Percentiles rank a stretch among this genome's conserved stretches.
Evolutionary conservation across 148 eudicot species (phyloP).

Genomic region (Pharnaceum exiguum): DNA sequence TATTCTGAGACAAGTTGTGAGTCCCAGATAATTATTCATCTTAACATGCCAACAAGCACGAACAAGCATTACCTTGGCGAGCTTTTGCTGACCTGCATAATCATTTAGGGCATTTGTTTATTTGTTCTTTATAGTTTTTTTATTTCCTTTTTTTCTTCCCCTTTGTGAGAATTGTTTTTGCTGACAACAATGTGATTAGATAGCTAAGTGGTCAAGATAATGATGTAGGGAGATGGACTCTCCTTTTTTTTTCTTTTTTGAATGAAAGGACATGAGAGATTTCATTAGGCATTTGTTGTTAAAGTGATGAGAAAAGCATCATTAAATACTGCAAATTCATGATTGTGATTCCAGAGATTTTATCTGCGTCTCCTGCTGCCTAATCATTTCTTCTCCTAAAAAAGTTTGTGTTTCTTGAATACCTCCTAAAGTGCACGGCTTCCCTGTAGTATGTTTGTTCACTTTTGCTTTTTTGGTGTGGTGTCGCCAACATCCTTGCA

Average conservation of each 20-base stretch:
- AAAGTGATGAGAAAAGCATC: slow-evolving; percentile 25
- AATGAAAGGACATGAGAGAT: slow-evolving; percentile 20
- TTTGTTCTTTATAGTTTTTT: too few species aligned
- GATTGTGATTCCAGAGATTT: slow-evolving; percentile 7
- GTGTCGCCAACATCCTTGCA: slow-evolving; percentile 26
- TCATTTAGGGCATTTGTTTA: slow-evolving; percentile 5
- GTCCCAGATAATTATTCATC: slow-evolving; percentile 4
- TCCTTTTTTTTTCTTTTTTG: not conserved
- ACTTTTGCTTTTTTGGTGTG: slow-evolving; percentile 24
- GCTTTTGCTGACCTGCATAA: slow-evolving; percentile 19
- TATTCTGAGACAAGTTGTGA: too few species aligned
- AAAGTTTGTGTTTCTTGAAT: slow-evolving; percentile 36
- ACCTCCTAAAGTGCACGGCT: slow-evolving; percentile 28
- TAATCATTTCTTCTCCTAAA: slow-evolving; percentile 41
- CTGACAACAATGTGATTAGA: slow-evolving; percentile 11
- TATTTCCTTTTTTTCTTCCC: not conserved
- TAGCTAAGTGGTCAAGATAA: not conserved
- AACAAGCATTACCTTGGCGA: slow-evolving; percentile 1
- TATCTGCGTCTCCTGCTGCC: slow-evolving; percentile 2
- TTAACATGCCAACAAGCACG: not conserved
- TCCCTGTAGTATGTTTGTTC: slow-evolving; percentile 25
- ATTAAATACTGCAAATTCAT: slow-evolving; percentile 6
- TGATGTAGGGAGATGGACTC: slow-evolving; percentile 6
- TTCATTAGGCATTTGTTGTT: slow-evolving; percentile 39
- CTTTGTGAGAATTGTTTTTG: slow-evolving; percentile 6